phyloP scores from a whole-genome alignment of 2,329 filamentous ascomycete genomes.

The Aaosphaeria pasadenensis region DNA sequence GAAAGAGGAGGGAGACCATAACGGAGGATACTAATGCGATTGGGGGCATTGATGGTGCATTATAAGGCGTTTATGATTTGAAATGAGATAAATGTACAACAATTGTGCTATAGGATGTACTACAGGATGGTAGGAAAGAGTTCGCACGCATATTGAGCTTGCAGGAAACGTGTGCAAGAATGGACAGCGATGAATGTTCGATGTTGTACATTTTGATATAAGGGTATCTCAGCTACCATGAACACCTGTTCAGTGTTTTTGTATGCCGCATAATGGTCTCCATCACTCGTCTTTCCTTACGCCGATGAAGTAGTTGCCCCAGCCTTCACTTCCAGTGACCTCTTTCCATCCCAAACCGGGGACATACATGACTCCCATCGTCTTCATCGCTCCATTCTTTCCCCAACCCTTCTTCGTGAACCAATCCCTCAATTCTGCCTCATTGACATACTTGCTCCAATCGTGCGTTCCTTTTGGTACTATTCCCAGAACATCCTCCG shows the following conservation, averaged over 20 bases:
- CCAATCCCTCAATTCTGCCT: conserved; percentile 64
- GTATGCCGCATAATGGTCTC: not conserved
- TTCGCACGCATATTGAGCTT: too few relatives aligned
- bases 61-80: conserved; percentile 5
- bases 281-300: conserved; percentile 59
- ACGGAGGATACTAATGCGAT: conserved; percentile 4
- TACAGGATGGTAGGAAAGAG: too few relatives aligned
- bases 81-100: not conserved
- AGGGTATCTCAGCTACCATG: too few relatives aligned
- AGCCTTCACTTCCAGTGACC: conserved; percentile 74
- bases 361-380: conserved; percentile 85
- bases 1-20: conserved; percentile 30
- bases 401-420: conserved; percentile 43
- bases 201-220: conserved; percentile 1
- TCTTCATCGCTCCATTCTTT: conserved; percentile 42
- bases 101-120: not conserved
- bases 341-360: conserved; percentile 88
- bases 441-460: conserved; percentile 94
- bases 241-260: too few relatives aligned
- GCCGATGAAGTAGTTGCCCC: conserved; percentile 96
- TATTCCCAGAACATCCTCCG: conserved; percentile 81
- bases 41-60: not conserved
- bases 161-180: too few relatives aligned
- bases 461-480: conserved; percentile 93
- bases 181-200: too few relatives aligned